Percentiles rank a stretch among this genome's conserved stretches.
Conservation (phyloP, 768 basidiomycete species). For the Mycena rebaudengoi region DNA sequence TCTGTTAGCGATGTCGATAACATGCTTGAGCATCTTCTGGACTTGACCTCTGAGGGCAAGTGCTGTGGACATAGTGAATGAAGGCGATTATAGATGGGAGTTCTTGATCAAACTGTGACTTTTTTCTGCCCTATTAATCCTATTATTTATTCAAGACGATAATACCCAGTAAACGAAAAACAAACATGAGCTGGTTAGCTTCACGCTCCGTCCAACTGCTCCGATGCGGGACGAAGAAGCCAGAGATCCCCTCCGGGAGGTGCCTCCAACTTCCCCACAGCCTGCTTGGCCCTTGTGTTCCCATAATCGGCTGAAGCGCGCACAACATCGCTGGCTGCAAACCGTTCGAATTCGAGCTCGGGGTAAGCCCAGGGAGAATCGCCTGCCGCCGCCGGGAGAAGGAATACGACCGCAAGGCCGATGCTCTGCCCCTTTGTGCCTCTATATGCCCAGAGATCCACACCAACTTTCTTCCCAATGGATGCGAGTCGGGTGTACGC, state of each 20-base stretch:
- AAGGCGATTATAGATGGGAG: too few species aligned
- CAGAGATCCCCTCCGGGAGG: conserved; percentile 19
- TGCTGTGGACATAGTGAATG: too few species aligned
- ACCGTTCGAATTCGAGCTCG: conserved; percentile 15
- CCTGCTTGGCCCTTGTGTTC: neutral
- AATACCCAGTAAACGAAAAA: too few species aligned
- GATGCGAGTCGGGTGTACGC: conserved; percentile 20
- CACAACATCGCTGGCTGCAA: conserved; percentile 15
- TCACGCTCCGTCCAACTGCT: conserved; percentile 6
- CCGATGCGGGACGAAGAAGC: conserved; percentile 15
- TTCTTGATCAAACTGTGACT: too few species aligned
- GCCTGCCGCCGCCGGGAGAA: conserved; percentile 10
- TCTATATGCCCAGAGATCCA: conserved; percentile 21
- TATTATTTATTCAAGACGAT: too few species aligned
- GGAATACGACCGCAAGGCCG: conserved; percentile 10
- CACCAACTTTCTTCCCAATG: conserved; percentile 19
- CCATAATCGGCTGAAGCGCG: conserved; percentile 17
- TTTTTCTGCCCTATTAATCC: too few species aligned
- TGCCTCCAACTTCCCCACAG: conserved; percentile 1
- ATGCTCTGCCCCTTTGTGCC: conserved; percentile 20
- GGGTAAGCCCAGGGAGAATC: conserved; percentile 2
- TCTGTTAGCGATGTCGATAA: too few species aligned
- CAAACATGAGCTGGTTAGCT: too few species aligned
- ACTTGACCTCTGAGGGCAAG: too few species aligned
- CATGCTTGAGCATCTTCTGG: too few species aligned